phyloP scores from a whole-genome alignment of 2,329 filamentous ascomycete genomes.

The Sporothrix dimorphospora region DNA sequence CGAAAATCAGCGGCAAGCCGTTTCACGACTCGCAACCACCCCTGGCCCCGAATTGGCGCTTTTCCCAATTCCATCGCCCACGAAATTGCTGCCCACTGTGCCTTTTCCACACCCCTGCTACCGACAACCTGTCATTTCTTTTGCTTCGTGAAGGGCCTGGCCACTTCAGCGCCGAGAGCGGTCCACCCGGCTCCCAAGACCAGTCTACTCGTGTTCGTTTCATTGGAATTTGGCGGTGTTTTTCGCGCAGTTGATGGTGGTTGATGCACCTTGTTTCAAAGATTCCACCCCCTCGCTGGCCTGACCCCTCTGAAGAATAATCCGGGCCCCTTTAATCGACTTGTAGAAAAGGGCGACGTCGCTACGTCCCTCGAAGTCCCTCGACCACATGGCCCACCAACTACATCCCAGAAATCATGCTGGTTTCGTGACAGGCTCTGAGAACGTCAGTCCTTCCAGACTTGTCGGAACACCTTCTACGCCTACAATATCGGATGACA shows the following conservation, averaged over 20 bases:
- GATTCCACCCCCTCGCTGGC: background rate
- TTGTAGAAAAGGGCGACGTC: constrained; percentile 7
- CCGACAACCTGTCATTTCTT: constrained; percentile 1
- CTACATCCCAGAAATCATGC: constrained; percentile 7
- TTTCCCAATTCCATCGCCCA: constrained; percentile 35
- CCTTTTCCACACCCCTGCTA: constrained; percentile 1
- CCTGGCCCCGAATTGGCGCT: constrained; percentile 28
- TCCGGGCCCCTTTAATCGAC: constrained; percentile 27
- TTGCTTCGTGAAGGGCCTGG: background rate
- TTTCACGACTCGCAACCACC: constrained; percentile 28
- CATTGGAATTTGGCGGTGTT: background rate
- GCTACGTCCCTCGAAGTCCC: background rate
- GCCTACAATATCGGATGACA: constrained; percentile 1
- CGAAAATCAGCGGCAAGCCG: constrained; percentile 27
- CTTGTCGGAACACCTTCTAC: background rate
- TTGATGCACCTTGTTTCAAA: constrained; percentile 2
- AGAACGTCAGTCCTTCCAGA: constrained; percentile 24
- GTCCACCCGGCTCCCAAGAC: background rate
- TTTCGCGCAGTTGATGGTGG: background rate
- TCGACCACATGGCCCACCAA: constrained; percentile 28
- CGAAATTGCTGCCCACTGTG: constrained; percentile 39
- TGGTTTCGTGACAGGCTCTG: constrained; percentile 7
- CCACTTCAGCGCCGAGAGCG: background rate
- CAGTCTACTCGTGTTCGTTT: background rate
- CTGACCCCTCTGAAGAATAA: constrained; percentile 24